Evolutionary conservation across 306 rosid genomes (phyloP).

Genomic region (Coriaria nepalensis): DNA sequence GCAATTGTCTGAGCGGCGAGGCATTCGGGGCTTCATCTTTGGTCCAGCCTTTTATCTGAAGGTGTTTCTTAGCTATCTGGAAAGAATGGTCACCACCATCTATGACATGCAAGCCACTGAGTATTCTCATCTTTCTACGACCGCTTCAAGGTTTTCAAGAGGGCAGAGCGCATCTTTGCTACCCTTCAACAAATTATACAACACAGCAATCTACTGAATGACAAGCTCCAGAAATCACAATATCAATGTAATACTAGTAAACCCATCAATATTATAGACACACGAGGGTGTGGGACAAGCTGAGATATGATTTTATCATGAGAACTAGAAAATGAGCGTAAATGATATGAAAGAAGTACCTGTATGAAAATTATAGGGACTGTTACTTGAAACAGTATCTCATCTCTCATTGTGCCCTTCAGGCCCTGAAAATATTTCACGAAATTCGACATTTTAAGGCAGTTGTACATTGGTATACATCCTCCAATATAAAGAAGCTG

Average conservation of each 20-base stretch:
- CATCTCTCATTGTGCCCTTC: slow-evolving; percentile 67
- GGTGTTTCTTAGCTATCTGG: slow-evolving; percentile 79
- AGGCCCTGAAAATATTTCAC: slow-evolving; percentile 43
- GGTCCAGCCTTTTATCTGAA: slow-evolving; percentile 41
- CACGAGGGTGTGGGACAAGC: no score
- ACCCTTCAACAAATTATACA: slow-evolving; percentile 33
- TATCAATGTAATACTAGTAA: no score
- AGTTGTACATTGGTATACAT: background rate
- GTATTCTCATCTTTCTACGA: slow-evolving; percentile 54
- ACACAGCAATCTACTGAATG: no score
- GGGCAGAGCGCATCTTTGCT: slow-evolving; percentile 74
- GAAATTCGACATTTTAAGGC: slow-evolving; percentile 4
- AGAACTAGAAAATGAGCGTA: slow-evolving; percentile 3
- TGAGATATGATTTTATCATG: background rate
- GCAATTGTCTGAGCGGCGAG: slow-evolving; percentile 47
- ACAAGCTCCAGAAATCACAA: no score
- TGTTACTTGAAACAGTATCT: slow-evolving; percentile 41
- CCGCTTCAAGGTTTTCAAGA: slow-evolving; percentile 55
- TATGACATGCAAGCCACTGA: slow-evolving; percentile 49
- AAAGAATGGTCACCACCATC: slow-evolving; percentile 93
- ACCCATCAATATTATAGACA: no score
- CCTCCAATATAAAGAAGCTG: no score
- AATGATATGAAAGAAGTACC: slow-evolving; percentile 27
- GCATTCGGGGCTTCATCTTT: slow-evolving; percentile 58
- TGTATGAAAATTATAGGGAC: slow-evolving; percentile 80